Evolutionary conservation across 495 filamentous ascomycete species (phyloP), one percentile per base, ranked within the genome.

Genomic region (Jackrogersella multiformis): DNA sequence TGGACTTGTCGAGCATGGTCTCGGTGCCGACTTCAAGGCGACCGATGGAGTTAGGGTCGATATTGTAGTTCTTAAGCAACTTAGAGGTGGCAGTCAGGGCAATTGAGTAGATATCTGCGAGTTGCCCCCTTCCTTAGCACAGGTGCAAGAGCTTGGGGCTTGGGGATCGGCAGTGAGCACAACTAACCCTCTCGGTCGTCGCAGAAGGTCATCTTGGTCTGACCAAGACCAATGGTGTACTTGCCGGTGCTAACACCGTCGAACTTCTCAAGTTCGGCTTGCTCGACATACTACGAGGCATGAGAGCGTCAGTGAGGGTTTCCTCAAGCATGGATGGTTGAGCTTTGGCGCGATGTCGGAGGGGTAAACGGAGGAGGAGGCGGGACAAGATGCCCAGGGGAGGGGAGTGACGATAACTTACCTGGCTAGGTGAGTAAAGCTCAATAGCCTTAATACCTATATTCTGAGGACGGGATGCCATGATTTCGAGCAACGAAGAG

Each of bases 361-460:
- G 61, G 58, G n/a, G 53, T 24, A 66, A 48, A 18, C 12, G 16
- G 4, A 36, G 24, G 21, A 8, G 36, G 4, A 36, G 24, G 21
- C 9, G 36, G 36, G 49, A 56, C 30, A 15, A 48, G 30, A 35
- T 30, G 54, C 20, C 57, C 20, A 32, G 2, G 32, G 30, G 42
- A 15, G 51, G 42, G 2, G 6, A 35, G 32, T 2, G 32, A 35
- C 5, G 2, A 18, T 23, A 48, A 80, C 90, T 63, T 81, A 97
- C 95, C 88, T 97, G 95, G 78, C 86, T 92, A 56, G 95, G 95
- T 78, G 96, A 96, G 82, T 99, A 99, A 77, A 99, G 90, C 84
- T 98, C 95, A 80, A 99, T 95, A 92, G 92, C 95, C 86, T 98
- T 99, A 80, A 99, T 97, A 87, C 95, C 95, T 76, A 99, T 91